Evolutionary conservation across 1,284 basidiomycete species (phyloP).

Genomic region (Tylopilus sp.): DNA sequence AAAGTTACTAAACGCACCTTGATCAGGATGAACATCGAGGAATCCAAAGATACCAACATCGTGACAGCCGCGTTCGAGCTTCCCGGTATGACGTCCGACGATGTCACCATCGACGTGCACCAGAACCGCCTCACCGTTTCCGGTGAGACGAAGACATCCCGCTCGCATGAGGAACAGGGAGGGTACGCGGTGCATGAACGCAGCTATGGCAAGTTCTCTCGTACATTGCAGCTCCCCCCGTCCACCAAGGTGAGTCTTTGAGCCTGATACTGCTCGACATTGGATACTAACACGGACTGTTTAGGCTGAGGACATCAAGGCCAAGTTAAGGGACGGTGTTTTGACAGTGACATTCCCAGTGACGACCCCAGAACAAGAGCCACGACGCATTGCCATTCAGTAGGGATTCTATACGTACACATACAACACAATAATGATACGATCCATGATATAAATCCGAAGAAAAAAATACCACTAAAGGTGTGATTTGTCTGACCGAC

Average conservation of each 20-base stretch:
- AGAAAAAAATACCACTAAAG: too few species aligned
- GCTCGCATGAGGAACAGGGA: constrained; percentile 37
- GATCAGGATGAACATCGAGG: constrained; percentile 46
- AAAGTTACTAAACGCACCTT: too few species aligned
- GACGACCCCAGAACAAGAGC: constrained; percentile 1
- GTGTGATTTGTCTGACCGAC: too few species aligned
- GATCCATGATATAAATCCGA: too few species aligned
- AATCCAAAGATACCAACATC: constrained; percentile 47
- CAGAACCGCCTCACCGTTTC: constrained; percentile 51
- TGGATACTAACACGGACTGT: not conserved
- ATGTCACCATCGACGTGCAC: constrained; percentile 51
- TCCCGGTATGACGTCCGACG: constrained; percentile 54
- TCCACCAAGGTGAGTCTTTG: constrained; percentile 45
- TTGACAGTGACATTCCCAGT: constrained; percentile 12
- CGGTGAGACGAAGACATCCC: constrained; percentile 44
- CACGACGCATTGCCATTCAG: constrained; percentile 13
- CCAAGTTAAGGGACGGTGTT: constrained; percentile 19
- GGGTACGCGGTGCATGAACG: constrained; percentile 50
- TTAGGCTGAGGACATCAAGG: constrained; percentile 15
- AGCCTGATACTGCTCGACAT: not conserved
- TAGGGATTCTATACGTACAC: not conserved
- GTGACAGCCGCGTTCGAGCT: constrained; percentile 57
- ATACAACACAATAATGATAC: too few species aligned
- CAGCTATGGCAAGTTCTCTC: constrained; percentile 48
- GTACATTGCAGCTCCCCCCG: constrained; percentile 49